These are phyloP conservation scores for Diaporthe sp. DNA, from an alignment of 2,329 filamentous ascomycete species.

Conservation along the genomic window DNA sequence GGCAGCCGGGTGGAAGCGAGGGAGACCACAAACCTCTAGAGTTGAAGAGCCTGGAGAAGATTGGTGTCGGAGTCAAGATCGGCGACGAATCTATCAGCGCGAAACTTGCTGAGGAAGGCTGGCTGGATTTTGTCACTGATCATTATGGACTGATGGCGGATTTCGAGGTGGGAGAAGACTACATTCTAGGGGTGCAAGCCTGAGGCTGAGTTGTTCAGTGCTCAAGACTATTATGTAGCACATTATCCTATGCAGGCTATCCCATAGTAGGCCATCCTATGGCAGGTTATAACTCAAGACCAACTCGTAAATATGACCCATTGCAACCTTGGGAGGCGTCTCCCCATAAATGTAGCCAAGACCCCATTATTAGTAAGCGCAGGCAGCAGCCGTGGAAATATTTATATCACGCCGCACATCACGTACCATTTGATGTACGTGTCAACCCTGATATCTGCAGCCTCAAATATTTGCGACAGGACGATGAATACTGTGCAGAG, in stretches of 20 bases:
- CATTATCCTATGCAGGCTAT: no score
- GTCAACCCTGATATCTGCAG: no score
- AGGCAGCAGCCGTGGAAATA: background rate
- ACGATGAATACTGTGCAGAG: background rate
- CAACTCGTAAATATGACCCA: no score
- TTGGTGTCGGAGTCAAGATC: conserved; percentile 61
- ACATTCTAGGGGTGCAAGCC: background rate
- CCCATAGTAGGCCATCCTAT: no score
- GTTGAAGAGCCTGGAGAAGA: conserved; percentile 55
- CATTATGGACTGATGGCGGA: conserved; percentile 38
- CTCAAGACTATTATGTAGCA: background rate
- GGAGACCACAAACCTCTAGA: conserved; percentile 35
- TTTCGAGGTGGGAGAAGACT: conserved; percentile 17
- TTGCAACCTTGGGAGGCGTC: background rate
- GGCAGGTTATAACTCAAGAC: no score
- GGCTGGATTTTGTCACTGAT: conserved; percentile 35
- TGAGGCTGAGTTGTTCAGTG: background rate
- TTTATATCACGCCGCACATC: no score
- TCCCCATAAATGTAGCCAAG: background rate
- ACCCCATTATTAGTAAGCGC: background rate
- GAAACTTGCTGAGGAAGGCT: conserved; percentile 37
- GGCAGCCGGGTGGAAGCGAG: conserved; percentile 17
- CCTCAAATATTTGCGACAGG: no score
- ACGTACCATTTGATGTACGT: no score
- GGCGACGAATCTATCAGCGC: conserved; percentile 49